Evolutionary conservation across 2,329 filamentous ascomycete species (phyloP).

Genomic region (Penicillium griseofulvum): DNA sequence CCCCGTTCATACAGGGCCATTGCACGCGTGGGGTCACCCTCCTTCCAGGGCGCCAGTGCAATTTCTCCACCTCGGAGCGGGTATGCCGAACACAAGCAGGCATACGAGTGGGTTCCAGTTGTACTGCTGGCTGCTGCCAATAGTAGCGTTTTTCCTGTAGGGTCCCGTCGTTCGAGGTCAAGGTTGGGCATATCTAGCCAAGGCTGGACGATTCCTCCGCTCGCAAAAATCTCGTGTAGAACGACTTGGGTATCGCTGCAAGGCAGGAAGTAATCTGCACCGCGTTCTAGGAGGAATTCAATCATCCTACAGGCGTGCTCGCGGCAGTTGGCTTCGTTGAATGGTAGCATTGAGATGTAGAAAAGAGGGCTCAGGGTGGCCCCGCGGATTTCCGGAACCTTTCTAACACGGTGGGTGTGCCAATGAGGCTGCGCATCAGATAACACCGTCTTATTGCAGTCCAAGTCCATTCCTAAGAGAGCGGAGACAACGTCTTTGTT

Average conservation of each 20-base stretch:
- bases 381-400: not conserved
- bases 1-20: constrained; percentile 9
- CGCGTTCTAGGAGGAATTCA: constrained; percentile 11
- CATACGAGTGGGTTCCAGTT: constrained; percentile 11
- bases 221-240: constrained; percentile 11
- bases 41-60: not conserved
- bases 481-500: constrained; percentile 5
- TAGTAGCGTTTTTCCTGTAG: constrained; percentile 14
- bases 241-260: constrained; percentile 7
- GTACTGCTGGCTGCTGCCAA: constrained; percentile 10
- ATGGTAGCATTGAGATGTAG: constrained; percentile 17
- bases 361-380: constrained; percentile 12
- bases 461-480: constrained; percentile 10
- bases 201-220: constrained; percentile 16
- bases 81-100: not conserved
- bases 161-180: constrained; percentile 16
- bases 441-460: constrained; percentile 11
- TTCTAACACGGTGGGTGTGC: constrained; percentile 9
- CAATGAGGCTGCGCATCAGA: constrained; percentile 11
- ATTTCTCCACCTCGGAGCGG: not conserved
- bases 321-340: constrained; percentile 16
- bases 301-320: constrained; percentile 15
- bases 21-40: constrained; percentile 6
- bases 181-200: constrained; percentile 12
- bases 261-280: constrained; percentile 16